phyloP scores from a whole-genome alignment of 2,329 filamentous ascomycete species.

The Nemania sp. region DNA sequence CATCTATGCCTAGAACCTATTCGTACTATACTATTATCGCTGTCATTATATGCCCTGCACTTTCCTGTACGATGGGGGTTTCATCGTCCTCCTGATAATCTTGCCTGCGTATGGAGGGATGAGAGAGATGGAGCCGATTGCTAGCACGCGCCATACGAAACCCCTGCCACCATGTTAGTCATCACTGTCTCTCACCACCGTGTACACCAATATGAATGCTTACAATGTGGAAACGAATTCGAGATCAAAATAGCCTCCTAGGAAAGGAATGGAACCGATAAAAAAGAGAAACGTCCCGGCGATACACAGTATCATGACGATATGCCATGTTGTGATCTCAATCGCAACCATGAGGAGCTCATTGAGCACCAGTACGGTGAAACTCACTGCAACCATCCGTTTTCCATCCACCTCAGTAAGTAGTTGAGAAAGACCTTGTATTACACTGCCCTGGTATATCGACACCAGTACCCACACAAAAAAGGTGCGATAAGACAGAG shows the following conservation, averaged over 20 bases:
- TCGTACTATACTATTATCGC: constrained; percentile 24
- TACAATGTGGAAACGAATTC: constrained; percentile 78
- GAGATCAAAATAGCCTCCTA: constrained; percentile 91
- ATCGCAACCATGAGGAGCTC: constrained; percentile 98
- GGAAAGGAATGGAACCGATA: constrained; percentile 83
- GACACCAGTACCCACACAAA: constrained; percentile 97
- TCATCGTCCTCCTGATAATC: constrained; percentile 84
- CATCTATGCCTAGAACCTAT: constrained; percentile 24
- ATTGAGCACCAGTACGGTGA: constrained; percentile 91
- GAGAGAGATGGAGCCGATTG: constrained; percentile 82
- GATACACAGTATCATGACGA: constrained; percentile 87
- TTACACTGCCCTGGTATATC: constrained; percentile 94
- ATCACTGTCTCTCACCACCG: neutral
- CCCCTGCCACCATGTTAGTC: constrained; percentile 62
- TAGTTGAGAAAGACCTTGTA: constrained; percentile 93
- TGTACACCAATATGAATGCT: constrained; percentile 48
- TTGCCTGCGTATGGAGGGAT: constrained; percentile 91
- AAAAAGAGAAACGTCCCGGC: constrained; percentile 86
- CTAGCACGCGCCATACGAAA: constrained; percentile 88
- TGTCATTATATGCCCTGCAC: constrained; percentile 74
- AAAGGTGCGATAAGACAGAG: constrained; percentile 91
- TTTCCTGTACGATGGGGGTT: constrained; percentile 94
- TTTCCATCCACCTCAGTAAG: constrained; percentile 81
- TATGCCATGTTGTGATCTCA: constrained; percentile 97
- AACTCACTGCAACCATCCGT: constrained; percentile 89